Percentiles rank a stretch among this genome's conserved stretches.
Evolutionary conservation across 257 asterid species (phyloP).

Genomic region (Solanum raphanifolium): DNA sequence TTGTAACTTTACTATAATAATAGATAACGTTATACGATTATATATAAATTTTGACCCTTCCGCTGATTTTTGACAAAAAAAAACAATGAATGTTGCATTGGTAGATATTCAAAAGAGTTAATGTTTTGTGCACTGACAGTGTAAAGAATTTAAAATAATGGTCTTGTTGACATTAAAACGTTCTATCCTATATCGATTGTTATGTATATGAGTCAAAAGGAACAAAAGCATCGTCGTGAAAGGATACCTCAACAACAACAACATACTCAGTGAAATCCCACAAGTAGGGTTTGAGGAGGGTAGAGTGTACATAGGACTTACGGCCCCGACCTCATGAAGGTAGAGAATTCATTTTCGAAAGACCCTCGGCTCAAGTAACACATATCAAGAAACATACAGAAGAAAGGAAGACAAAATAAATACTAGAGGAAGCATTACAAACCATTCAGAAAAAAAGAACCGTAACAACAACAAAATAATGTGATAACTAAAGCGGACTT

Average conservation of each 20-base stretch:
- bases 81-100: background rate
- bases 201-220: background rate
- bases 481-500: too few relatives aligned
- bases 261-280: background rate
- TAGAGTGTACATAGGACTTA: background rate
- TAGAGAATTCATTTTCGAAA: background rate
- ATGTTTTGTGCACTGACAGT: background rate
- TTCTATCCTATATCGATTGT: background rate
- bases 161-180: background rate
- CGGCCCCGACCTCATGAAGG: background rate
- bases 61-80: background rate
- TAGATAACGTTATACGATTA: background rate
- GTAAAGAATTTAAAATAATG: background rate
- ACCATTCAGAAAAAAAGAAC: too few relatives aligned
- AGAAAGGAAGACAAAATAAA: background rate
- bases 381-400: background rate
- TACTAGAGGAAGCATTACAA: background rate
- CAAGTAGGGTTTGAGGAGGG: background rate
- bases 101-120: background rate
- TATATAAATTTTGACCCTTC: background rate
- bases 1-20: background rate
- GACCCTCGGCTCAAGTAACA: background rate
- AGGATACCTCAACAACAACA: background rate
- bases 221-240: background rate
- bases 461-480: too few relatives aligned